Conservation (phyloP, 2,329 filamentous ascomycete genomes). For the Stachybotrys elegans region DNA sequence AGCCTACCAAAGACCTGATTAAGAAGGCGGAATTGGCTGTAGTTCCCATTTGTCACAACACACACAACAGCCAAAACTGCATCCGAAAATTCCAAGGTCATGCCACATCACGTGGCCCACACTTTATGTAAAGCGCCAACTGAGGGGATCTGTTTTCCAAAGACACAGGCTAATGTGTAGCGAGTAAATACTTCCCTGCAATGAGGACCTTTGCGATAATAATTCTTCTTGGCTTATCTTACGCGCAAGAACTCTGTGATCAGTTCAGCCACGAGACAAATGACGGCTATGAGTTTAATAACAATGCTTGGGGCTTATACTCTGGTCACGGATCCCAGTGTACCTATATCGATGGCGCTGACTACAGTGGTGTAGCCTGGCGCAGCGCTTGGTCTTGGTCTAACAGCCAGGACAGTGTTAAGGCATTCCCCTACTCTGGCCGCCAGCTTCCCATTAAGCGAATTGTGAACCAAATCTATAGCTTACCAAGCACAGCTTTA, state of each 20-base stretch:
- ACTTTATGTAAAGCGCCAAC: no score
- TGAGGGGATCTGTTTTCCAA: no score
- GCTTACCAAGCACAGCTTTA: slow-evolving; percentile 26
- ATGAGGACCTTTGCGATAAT: no score
- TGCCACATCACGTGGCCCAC: no score
- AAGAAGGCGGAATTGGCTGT: no score
- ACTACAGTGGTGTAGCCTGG: slow-evolving; percentile 29
- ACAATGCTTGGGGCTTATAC: slow-evolving; percentile 33
- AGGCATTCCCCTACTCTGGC: slow-evolving; percentile 30
- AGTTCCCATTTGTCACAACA: no score
- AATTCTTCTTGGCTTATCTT: no score
- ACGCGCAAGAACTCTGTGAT: slow-evolving; percentile 14
- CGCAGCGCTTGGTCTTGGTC: slow-evolving; percentile 35
- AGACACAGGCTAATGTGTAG: no score
- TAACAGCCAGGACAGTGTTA: slow-evolving; percentile 30
- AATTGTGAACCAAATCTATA: slow-evolving; percentile 23
- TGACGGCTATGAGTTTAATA: slow-evolving; percentile 22
- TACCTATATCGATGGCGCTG: slow-evolving; percentile 29
- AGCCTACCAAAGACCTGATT: no score
- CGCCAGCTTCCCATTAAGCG: slow-evolving; percentile 14
- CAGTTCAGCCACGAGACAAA: slow-evolving; percentile 16
- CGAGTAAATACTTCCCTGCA: no score
- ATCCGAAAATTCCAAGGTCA: no score
- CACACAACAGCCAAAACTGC: no score
- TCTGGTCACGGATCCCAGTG: slow-evolving; percentile 31